Evolutionary conservation across 2,329 filamentous ascomycete genomes (phyloP), one percentile per base, ranked within the genome.

Genomic region (Periconia sp.): DNA sequence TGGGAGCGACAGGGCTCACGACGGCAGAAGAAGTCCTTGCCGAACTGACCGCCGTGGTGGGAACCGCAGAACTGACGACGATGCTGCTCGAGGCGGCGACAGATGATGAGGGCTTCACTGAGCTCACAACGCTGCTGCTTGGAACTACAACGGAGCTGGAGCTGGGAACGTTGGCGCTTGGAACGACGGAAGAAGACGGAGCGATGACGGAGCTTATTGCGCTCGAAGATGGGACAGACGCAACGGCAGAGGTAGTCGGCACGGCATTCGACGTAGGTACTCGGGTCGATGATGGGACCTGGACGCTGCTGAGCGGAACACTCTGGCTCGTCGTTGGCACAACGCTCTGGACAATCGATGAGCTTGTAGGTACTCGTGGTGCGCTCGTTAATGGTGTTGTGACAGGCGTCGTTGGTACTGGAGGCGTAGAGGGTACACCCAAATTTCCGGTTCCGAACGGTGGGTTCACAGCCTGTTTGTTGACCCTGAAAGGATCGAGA

Each of bases 401-500:
- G 11, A 49, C 53, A 27, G 55, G 31, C 33, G 48, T 50, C 37
- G 40, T 49, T 35, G 53, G 47, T 33, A 53, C 42, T 19, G 52
- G 45, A 40, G 49, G 30, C 9, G 37, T 27, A 19, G 56, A 46
- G 17, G 50, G 45, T 6, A 45, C 46, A 3, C 42, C 45, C 6
- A 53, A 33, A 18, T 56, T 56, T 30, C 52, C 45, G 19, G 58
- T 60, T 23, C 57, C 56, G 9, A 48, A 7, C 17, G 20, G 43
- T n/a, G 23, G 23, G 8, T 27, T 27, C 23, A 37, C 33, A 5
- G 33, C 33, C 11, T 5, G 6, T 37, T 37, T 37, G 33, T 37
- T 37, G 33, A 37, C 10, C 13, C 15, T 37, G 33, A 37, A 37
- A 37, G 33, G 33, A 14, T 37, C 33, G 33, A 37, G 33, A 11